These are phyloP conservation scores for Flaveria sonorensis DNA, from an alignment of 129 eudicot species.

Conservation along the genomic window DNA sequence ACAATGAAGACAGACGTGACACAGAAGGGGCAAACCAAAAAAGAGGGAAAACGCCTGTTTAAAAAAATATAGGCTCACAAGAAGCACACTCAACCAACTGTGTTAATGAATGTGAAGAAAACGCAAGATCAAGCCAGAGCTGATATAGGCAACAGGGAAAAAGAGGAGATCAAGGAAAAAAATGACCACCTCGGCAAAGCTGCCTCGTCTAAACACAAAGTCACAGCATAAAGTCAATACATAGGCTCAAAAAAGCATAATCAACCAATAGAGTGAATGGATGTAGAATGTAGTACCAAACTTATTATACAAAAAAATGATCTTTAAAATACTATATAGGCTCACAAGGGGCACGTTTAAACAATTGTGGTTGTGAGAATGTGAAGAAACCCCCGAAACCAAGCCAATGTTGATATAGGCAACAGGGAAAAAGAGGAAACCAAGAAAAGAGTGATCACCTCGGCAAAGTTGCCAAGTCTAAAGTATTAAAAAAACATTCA, in stretches of 20 bases:
- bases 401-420: conserved; percentile 50
- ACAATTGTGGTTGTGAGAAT: conserved; percentile 6
- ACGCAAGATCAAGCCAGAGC: neutral
- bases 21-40: neutral
- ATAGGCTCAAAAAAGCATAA: neutral
- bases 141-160: conserved; percentile 18
- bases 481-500: neutral
- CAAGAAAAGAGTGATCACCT: conserved; percentile 50
- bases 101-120: conserved; percentile 15
- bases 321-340: neutral
- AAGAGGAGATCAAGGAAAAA: conserved; percentile 1
- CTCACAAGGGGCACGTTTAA: conserved; percentile 22
- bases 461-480: conserved; percentile 74
- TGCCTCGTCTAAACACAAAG: neutral
- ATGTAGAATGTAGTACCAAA: neutral
- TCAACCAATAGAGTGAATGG: neutral
- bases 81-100: conserved; percentile 20
- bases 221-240: neutral
- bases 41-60: neutral
- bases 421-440: conserved; percentile 92
- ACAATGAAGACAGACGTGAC: neutral
- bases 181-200: conserved; percentile 16
- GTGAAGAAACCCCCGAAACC: conserved; percentile 5
- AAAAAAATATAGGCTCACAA: conserved; percentile 30
- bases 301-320: neutral